Percentiles rank a stretch among this genome's conserved stretches.
Conservation (phyloP, 164 flowering plant species). For the Magnolia changhungtana region DNA sequence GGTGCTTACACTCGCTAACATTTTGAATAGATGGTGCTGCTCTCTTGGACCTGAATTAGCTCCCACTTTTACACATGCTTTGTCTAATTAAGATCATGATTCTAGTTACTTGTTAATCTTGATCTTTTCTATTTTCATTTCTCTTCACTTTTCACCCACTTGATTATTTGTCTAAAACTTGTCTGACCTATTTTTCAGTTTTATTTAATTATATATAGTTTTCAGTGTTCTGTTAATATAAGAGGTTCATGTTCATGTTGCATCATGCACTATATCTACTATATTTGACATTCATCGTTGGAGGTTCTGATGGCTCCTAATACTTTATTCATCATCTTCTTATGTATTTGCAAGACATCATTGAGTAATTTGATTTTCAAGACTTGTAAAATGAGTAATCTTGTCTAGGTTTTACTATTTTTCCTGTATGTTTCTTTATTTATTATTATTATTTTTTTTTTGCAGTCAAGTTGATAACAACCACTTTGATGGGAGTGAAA, state of each 20-base stretch:
- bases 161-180: too few relatives aligned
- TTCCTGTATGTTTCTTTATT: background rate
- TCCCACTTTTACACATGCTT: background rate
- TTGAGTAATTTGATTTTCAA: slow-evolving; percentile 7
- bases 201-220: too few relatives aligned
- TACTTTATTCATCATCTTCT: background rate
- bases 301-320: background rate
- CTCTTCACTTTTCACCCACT: too few relatives aligned
- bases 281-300: background rate
- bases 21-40: background rate
- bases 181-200: too few relatives aligned
- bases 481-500: slow-evolving; percentile 60
- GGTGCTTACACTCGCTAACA: background rate
- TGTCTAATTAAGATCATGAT: too few relatives aligned
- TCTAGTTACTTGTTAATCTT: too few relatives aligned
- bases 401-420: background rate
- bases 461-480: slow-evolving; percentile 96
- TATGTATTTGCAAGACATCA: background rate
- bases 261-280: too few relatives aligned
- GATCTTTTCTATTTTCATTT: too few relatives aligned
- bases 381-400: slow-evolving; percentile 28
- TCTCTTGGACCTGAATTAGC: background rate
- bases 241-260: too few relatives aligned
- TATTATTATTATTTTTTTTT: slow-evolving; percentile 2
- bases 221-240: too few relatives aligned